Conservation (phyloP, 768 basidiomycete species). For the Chalciporus pseudorubinellus region DNA sequence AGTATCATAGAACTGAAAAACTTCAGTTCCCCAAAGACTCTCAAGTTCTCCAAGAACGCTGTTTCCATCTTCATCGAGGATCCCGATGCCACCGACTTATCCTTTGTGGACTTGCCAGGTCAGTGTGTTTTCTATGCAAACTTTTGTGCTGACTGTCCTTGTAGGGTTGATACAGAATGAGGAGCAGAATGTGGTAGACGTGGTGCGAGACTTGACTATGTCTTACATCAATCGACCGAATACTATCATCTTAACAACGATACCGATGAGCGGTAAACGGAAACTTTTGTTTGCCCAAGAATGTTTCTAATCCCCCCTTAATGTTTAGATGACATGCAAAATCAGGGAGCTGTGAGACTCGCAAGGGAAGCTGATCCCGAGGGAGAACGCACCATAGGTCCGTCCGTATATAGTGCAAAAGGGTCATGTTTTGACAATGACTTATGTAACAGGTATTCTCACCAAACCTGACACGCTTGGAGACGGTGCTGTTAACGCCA, state of each 20-base stretch:
- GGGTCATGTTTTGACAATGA: neutral
- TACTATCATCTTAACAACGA: conserved; percentile 61
- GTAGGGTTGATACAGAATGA: conserved; percentile 60
- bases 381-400: conserved; percentile 64
- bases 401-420: neutral
- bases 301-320: neutral
- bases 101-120: conserved; percentile 58
- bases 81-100: conserved; percentile 44
- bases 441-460: conserved; percentile 54
- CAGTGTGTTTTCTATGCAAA: neutral
- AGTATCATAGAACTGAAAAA: conserved; percentile 24
- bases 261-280: conserved; percentile 58
- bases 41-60: conserved; percentile 49
- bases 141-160: conserved; percentile 5
- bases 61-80: conserved; percentile 48
- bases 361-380: conserved; percentile 52
- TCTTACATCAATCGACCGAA: conserved; percentile 47
- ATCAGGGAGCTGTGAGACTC: conserved; percentile 54
- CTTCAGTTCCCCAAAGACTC: conserved; percentile 21
- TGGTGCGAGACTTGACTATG: conserved; percentile 50
- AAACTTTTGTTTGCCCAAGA: neutral
- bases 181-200: conserved; percentile 35
- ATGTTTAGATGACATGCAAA: conserved; percentile 63
- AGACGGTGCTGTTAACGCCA: conserved; percentile 40
- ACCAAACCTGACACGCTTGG: conserved; percentile 66